Conservation (phyloP, 306 rosid genomes). For the Glycine soja region DNA sequence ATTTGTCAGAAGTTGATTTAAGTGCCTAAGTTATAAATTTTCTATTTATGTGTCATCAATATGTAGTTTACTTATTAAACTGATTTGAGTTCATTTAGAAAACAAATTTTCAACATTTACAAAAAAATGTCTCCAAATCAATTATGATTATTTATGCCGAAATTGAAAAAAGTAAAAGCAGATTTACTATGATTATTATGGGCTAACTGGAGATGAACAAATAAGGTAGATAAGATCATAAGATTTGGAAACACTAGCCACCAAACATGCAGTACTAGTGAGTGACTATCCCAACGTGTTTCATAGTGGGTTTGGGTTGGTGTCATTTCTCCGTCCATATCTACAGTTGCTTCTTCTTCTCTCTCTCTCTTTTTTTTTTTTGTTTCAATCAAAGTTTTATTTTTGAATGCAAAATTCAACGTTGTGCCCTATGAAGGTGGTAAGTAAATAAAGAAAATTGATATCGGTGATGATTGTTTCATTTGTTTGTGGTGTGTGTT, state of each 20-base stretch:
- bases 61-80: neutral
- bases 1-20: too few species aligned
- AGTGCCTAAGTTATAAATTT: too few species aligned
- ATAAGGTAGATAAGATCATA: neutral
- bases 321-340: constrained; percentile 23
- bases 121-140: neutral
- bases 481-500: neutral
- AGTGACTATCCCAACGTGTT: neutral
- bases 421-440: neutral
- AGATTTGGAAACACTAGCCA: constrained; percentile 10
- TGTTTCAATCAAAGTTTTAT: neutral
- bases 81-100: neutral
- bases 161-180: neutral
- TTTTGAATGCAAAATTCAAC: constrained; percentile 4
- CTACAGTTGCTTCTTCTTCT: neutral
- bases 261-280: constrained; percentile 20
- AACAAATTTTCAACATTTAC: neutral
- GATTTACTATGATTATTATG: neutral
- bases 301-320: constrained; percentile 30
- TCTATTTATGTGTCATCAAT: too few species aligned
- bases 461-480: neutral
- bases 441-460: neutral
- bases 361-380: neutral
- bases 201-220: neutral
- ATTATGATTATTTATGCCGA: neutral